A percentile compares a stretch with the other conserved stretches of the same genome.
Conservation (phyloP, 2,329 filamentous ascomycete genomes). For the Didymella exigua region DNA sequence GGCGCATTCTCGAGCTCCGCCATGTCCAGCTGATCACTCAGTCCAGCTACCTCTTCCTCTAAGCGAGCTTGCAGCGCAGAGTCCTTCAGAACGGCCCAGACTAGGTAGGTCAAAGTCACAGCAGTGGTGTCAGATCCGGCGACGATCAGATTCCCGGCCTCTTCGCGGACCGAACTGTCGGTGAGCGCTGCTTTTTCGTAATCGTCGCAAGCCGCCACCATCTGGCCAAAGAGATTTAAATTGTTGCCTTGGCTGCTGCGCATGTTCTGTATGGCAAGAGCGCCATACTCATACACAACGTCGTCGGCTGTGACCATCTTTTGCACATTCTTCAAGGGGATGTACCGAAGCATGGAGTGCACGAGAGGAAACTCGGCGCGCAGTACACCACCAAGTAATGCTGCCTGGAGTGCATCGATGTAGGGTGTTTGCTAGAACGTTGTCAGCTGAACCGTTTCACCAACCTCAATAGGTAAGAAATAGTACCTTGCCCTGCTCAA, state of each 20-base stretch:
- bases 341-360: conserved; percentile 22
- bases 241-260: conserved; percentile 18
- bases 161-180: conserved; percentile 36
- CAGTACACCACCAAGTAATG: conserved; percentile 38
- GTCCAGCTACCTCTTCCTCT: conserved; percentile 28
- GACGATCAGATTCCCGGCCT: conserved; percentile 42
- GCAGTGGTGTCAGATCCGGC: conserved; percentile 46
- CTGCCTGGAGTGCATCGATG: conserved; percentile 36
- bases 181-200: conserved; percentile 30
- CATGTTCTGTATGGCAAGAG: conserved; percentile 26
- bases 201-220: conserved; percentile 22
- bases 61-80: conserved; percentile 27
- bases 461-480: neutral
- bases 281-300: conserved; percentile 18
- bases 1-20: conserved; percentile 38
- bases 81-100: conserved; percentile 39
- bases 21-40: conserved; percentile 24
- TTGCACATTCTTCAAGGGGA: conserved; percentile 11
- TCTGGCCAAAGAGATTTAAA: conserved; percentile 25
- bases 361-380: conserved; percentile 41
- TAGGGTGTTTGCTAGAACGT: conserved; percentile 28
- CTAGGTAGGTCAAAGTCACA: conserved; percentile 42
- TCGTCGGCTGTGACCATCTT: conserved; percentile 20
- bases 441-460: neutral
- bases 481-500: conserved; percentile 45